Evolutionary conservation across 2,329 filamentous ascomycete genomes (phyloP).

Genomic region (Epichloe festucae): DNA sequence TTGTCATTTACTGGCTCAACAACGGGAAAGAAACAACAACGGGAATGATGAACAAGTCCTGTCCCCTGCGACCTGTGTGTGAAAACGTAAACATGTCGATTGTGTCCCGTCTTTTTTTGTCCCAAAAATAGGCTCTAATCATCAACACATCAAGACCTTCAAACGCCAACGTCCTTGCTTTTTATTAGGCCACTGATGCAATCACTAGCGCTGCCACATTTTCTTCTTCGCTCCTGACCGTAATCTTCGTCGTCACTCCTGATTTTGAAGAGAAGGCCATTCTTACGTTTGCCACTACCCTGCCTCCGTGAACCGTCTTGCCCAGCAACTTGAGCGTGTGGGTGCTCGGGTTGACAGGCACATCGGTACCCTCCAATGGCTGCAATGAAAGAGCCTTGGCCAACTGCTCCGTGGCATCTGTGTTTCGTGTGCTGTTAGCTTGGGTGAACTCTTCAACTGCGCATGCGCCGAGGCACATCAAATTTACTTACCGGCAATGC

Average conservation of each 20-base stretch:
- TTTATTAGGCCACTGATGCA: conserved; percentile 61
- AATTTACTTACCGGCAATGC: conserved; percentile 64
- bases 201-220: conserved; percentile 76
- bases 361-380: conserved; percentile 85
- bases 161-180: conserved; percentile 20
- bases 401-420: conserved; percentile 87
- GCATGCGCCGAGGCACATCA: background rate
- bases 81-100: background rate
- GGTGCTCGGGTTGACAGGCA: conserved; percentile 75
- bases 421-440: conserved; percentile 13
- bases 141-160: conserved; percentile 23
- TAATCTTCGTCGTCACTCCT: conserved; percentile 92
- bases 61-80: background rate
- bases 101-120: background rate
- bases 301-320: conserved; percentile 84
- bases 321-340: conserved; percentile 93
- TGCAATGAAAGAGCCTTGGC: conserved; percentile 79
- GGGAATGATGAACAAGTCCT: background rate
- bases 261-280: conserved; percentile 92
- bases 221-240: conserved; percentile 82
- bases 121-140: conserved; percentile 12
- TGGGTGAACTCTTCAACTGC: background rate
- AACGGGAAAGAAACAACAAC: background rate
- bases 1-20: conserved; percentile 2
- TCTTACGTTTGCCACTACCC: conserved; percentile 73